Base-by-base conservation (phyloP, 768 basidiomycete species). In the Podaxis sp. region DNA sequence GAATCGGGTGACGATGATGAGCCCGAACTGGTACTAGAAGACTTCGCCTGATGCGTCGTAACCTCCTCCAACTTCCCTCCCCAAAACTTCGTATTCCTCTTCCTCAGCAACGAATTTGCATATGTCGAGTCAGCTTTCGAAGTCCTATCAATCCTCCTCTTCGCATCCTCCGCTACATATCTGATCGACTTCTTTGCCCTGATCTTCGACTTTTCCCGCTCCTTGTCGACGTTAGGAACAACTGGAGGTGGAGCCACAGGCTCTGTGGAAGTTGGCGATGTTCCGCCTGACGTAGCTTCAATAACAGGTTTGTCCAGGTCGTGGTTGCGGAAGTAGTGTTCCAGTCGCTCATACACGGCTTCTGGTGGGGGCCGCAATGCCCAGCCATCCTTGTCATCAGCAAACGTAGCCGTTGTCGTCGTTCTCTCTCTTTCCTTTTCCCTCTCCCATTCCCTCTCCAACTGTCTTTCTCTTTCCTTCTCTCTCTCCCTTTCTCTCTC, bases 281-380 rank as follows among this genome's bases (percentile, higher is more conserved):
- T 87, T 46, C 90, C 89, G 9, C 92, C 90, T 3, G 88, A 90
- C 44, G 81, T 83, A 36, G 89, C 87, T 68, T 99, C 96, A 59
- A 98, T 92, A 66, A 99, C 90, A 1, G 96, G 95, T 71, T 95
- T 92, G 74, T 99, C 97, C 53, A 99, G 85, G 70, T 98, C 95
- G 71, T 97, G 93, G 66, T 91, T 89, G 0, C 96, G 96, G 82
- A 99, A 99, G 80, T 93, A 98, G 64, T 90, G 88, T 68, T 98
- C 93, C 7, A 99, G 82, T 61, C 92, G 87, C 48, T 98, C 91
- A 71, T 95, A 94, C 49, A 99, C 90, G 67, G 92, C 91, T 76
- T 99, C 97, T 0, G 95, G 87, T 51, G 88, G 86, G 30, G 96
- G 96, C 68, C 95, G 92, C 64, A 89, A 87, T 40, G 92, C 91